A percentile compares a stretch with the other conserved stretches of the same genome.
Evolutionary conservation across 1,284 basidiomycete genomes (phyloP).

Genomic region (Rhodotorula sp.): DNA sequence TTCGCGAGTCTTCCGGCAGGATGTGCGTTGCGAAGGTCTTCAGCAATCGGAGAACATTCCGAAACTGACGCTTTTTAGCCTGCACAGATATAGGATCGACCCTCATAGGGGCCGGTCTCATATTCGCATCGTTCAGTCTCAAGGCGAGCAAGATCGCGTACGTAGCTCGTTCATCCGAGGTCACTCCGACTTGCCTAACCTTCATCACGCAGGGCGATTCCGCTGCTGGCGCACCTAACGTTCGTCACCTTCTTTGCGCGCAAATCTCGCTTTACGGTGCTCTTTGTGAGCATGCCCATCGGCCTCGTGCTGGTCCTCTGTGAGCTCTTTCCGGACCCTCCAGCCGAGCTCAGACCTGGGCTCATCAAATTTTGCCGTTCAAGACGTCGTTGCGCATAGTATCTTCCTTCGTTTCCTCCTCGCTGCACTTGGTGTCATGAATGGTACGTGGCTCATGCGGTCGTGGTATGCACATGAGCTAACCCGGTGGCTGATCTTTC

Average conservation of each 20-base stretch:
- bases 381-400: constrained; percentile 29
- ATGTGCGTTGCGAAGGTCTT: constrained; percentile 3
- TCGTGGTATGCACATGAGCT: too few species aligned
- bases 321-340: not conserved
- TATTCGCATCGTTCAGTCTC: constrained; percentile 32
- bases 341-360: not conserved
- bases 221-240: constrained; percentile 12
- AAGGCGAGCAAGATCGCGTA: constrained; percentile 32
- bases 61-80: not conserved
- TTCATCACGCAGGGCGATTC: constrained; percentile 15
- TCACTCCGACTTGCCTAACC: too few species aligned
- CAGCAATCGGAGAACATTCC: not conserved
- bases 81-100: constrained; percentile 32
- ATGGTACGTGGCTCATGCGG: too few species aligned
- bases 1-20: constrained; percentile 24
- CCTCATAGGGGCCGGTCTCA: constrained; percentile 22
- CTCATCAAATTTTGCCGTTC: not conserved
- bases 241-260: constrained; percentile 24
- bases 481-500: too few species aligned
- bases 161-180: not conserved
- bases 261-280: constrained; percentile 24
- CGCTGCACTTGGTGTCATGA: constrained; percentile 24
- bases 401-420: constrained; percentile 28
- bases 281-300: constrained; percentile 10
- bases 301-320: constrained; percentile 21